Percentiles rank a stretch among this genome's conserved stretches.
These are phyloP conservation scores for Pythium brachiatum DNA, from an alignment of 352 stramenopile species.

Conservation along the genomic window DNA sequence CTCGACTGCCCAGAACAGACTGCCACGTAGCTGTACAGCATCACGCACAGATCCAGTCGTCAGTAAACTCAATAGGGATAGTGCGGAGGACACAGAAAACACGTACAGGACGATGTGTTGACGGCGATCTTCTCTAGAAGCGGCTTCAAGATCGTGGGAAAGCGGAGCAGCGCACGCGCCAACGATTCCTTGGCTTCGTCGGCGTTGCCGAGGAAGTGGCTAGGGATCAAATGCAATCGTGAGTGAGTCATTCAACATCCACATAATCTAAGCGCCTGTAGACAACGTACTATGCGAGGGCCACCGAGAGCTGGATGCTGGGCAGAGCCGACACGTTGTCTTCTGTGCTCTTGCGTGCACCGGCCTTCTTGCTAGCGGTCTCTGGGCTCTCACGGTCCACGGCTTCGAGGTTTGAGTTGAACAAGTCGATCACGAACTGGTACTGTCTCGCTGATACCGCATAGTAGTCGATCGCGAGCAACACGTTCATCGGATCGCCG, in stretches of 20 bases:
- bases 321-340: slow-evolving; percentile 53
- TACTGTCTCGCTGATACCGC: slow-evolving; percentile 74
- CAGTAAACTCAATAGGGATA: neutral
- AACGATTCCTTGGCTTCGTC: slow-evolving; percentile 59
- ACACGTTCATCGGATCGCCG: slow-evolving; percentile 77
- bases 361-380: neutral
- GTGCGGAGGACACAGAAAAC: neutral
- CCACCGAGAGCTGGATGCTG: slow-evolving; percentile 75
- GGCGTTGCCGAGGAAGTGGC: slow-evolving; percentile 63
- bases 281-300: slow-evolving; percentile 58
- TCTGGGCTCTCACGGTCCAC: slow-evolving; percentile 41
- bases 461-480: slow-evolving; percentile 85
- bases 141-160: slow-evolving; percentile 66
- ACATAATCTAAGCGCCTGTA: neutral
- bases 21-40: slow-evolving; percentile 55
- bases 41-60: neutral
- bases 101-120: slow-evolving; percentile 61
- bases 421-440: slow-evolving; percentile 73
- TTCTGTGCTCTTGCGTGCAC: neutral
- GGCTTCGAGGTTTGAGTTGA: slow-evolving; percentile 49
- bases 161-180: slow-evolving; percentile 56
- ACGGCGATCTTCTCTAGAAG: slow-evolving; percentile 74
- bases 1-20: slow-evolving; percentile 59
- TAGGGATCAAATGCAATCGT: slow-evolving; percentile 22
- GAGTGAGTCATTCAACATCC: neutral